Conservation (phyloP, 73 alveolate genomes). For the Tetrahymena elliotti region DNA sequence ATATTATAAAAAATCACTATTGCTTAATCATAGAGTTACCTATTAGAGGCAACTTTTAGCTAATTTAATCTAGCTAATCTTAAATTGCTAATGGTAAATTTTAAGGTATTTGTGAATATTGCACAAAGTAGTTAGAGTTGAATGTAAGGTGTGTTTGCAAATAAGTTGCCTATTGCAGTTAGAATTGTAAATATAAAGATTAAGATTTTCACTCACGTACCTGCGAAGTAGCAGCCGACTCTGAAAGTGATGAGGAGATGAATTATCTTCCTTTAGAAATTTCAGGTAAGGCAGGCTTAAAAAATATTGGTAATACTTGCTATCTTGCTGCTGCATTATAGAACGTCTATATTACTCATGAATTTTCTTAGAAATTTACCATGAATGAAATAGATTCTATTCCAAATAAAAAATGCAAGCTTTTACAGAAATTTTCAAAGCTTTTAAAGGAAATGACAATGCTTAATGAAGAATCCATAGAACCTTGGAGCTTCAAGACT, state of each 20-base stretch:
- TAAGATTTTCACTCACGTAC: not conserved
- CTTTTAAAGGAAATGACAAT: not conserved
- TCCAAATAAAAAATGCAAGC: not conserved
- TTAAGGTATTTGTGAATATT: not conserved
- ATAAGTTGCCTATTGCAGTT: not conserved
- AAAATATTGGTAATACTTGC: not conserved
- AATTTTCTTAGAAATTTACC: not conserved
- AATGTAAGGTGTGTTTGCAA: not conserved
- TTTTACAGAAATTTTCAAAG: not conserved
- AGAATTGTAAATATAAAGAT: not conserved
- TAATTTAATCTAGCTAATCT: not conserved
- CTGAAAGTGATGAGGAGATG: not conserved
- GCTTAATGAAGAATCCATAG: not conserved
- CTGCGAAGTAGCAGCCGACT: not conserved
- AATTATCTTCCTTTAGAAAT: not conserved
- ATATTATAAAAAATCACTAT: not conserved
- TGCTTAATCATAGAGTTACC: not conserved
- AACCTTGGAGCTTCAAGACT: not conserved
- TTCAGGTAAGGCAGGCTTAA: not conserved
- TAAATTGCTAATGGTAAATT: not conserved
- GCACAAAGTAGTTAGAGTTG: not conserved
- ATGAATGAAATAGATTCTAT: not conserved
- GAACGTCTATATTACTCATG: not conserved
- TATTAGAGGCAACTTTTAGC: not conserved
- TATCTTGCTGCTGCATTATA: not conserved